Percentiles rank a stretch among this genome's conserved stretches.
These are phyloP conservation scores for Pythium sukuiense DNA, from an alignment of 352 stramenopile genomes.

Conservation along the genomic window DNA sequence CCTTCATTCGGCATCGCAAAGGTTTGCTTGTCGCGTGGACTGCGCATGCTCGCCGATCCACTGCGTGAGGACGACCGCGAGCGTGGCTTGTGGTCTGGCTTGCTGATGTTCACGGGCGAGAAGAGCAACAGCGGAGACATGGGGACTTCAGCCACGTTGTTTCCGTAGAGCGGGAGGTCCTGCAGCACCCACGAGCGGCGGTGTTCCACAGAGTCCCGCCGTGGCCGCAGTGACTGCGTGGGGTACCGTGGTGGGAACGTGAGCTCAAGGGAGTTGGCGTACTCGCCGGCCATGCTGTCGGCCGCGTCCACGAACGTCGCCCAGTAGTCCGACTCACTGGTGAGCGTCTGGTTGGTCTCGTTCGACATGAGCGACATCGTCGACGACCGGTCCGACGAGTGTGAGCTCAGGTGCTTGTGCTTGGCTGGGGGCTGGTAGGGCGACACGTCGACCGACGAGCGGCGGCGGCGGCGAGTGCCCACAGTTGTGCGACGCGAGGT, in stretches of 20 bases:
- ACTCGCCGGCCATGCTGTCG: constrained; percentile 2
- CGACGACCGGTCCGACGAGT: constrained; percentile 24
- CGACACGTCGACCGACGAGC: constrained; percentile 21
- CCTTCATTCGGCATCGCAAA: constrained; percentile 23
- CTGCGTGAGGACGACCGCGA: constrained; percentile 8
- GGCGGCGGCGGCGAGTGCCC: constrained; percentile 19
- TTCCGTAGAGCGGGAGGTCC: constrained; percentile 10
- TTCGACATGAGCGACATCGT: constrained; percentile 31
- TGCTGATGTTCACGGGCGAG: constrained; percentile 26
- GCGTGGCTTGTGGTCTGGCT: background rate
- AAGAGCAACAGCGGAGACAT: constrained; percentile 23
- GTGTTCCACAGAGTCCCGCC: constrained; percentile 16
- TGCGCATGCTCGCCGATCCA: background rate
- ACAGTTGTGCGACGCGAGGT: constrained; percentile 17
- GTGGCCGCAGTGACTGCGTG: background rate
- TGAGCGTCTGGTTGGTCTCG: constrained; percentile 21
- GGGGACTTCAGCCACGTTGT: constrained; percentile 1
- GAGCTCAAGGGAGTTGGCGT: constrained; percentile 16
- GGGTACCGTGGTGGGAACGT: constrained; percentile 18
- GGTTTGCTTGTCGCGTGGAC: background rate
- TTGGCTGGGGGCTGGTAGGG: constrained; percentile 23
- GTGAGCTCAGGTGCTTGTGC: constrained; percentile 21
- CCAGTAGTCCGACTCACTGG: constrained; percentile 26
- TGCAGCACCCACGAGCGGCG: constrained; percentile 16
- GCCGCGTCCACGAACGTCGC: constrained; percentile 17